Evolutionary conservation across 108 stramenopile species (phyloP).

Genomic region (Discostella stelligeroides): DNA sequence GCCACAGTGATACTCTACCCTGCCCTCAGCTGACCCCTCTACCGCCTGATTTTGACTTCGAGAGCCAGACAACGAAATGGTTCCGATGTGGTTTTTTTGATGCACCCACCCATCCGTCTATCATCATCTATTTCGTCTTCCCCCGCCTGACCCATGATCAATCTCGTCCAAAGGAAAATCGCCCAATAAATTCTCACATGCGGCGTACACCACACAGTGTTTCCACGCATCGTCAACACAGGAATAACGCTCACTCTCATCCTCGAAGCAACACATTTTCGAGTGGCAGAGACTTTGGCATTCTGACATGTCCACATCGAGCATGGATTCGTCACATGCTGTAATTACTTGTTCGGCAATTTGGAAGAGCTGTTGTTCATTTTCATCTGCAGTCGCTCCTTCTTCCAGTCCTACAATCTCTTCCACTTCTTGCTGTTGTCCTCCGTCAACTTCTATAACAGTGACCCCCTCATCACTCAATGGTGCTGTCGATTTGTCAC

Average conservation of each 20-base stretch:
- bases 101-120: too few species aligned
- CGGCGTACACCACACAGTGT: constrained; percentile 3
- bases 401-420: too few species aligned
- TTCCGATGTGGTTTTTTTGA: too few species aligned
- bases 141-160: constrained; percentile 9
- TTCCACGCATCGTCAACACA: neutral
- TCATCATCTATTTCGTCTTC: constrained; percentile 22
- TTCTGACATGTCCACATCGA: neutral
- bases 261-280: constrained; percentile 14
- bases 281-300: neutral
- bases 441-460: neutral
- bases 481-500: neutral
- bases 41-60: too few species aligned
- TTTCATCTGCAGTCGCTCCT: neutral
- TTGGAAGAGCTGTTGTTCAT: constrained; percentile 2
- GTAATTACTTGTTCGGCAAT: neutral
- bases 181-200: neutral
- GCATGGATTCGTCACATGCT: neutral
- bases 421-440: neutral
- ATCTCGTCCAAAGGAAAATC: too few species aligned
- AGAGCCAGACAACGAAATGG: too few species aligned
- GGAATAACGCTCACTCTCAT: neutral
- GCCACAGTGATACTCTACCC: too few species aligned
- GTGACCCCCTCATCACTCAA: neutral
- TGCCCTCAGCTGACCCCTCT: too few species aligned